Conservation (phyloP, 1,139 yeast species). For the Taphrina betulina region DNA sequence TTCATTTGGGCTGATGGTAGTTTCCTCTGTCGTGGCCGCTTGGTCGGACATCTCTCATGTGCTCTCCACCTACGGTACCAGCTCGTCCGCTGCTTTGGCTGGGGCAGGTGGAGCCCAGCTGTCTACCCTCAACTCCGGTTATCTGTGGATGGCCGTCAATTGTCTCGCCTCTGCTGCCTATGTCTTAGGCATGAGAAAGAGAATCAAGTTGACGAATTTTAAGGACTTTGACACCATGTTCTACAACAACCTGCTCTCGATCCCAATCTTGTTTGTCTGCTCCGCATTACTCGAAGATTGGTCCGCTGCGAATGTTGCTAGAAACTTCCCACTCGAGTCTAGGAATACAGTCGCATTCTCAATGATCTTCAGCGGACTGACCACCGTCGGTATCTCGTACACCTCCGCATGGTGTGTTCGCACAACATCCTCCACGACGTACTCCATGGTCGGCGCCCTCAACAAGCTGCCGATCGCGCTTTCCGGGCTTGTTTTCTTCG, state of each 20-base stretch:
- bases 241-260: conserved; percentile 88
- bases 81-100: conserved; percentile 39
- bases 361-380: conserved; percentile 88
- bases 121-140: conserved; percentile 67
- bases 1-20: conserved; percentile 84
- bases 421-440: conserved; percentile 96
- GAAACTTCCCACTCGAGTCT: conserved; percentile 73
- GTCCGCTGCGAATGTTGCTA: conserved; percentile 71
- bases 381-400: conserved; percentile 94
- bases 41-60: conserved; percentile 69
- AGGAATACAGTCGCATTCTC: conserved; percentile 68
- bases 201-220: conserved; percentile 94
- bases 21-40: conserved; percentile 90
- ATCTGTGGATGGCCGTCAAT: conserved; percentile 94
- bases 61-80: conserved; percentile 43
- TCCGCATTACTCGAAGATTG: conserved; percentile 87
- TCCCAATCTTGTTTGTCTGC: conserved; percentile 76
- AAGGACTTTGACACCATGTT: conserved; percentile 98
- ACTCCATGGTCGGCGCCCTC: conserved; percentile 98
- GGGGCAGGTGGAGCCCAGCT: conserved; percentile 42
- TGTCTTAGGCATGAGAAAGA: conserved; percentile 91
- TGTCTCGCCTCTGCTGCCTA: conserved; percentile 92
- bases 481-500: conserved; percentile 89
- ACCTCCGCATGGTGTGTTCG: conserved; percentile 99
- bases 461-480: conserved; percentile 97